Evolutionary conservation across 164 flowering plant species (phyloP), one percentile per base, ranked within the genome.

Genomic region (Tetracentron sinense): DNA sequence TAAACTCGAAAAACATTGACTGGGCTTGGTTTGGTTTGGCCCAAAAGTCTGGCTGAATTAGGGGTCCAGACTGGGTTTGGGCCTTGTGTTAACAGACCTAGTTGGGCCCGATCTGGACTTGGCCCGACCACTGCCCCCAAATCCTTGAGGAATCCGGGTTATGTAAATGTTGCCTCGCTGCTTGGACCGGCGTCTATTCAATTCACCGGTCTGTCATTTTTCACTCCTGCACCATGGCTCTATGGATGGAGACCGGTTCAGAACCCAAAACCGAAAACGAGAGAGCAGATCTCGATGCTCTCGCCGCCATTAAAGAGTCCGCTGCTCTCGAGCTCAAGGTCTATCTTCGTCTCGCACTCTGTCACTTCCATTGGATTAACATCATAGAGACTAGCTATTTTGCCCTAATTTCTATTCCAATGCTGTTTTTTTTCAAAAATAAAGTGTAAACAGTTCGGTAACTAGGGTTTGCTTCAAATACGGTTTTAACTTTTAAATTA

Each of bases 271-370:
- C 92, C 5, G 84, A 85, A 27, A 76, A 42, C 27, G 96, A 93
- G 61, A 70, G 50, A n/a, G 86, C 85, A 5, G 98, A 90, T 81
- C 79, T 90, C 11, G 86, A 82, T 11, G 97, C 87, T 20, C 86
- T 93, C 33, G n/a, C 82, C 27, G 96, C 98, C 53, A 68, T 93
- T 70, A 93, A 89, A 73, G 82, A 89, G 47, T 78, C 92, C 12
- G 66, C 96, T 64, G 91, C 97, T 56, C 49, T 90, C 56, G 97
- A 90, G 65, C 79, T 88, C 73, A 93, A 93, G 92, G 98, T 93
- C 33, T 48, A 2, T 12, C 26, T 17, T 5, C 27, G 5, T 23
- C 56, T 28, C 38, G 15, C 11, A 20, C 12, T n/a, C n/a, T n/a
- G n/a, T n/a, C n/a, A 21, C 23, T n/a, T 44, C 3, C 22, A 38